phyloP scores from a whole-genome alignment of 306 rosid species.

The Spatholobus suberectus region DNA sequence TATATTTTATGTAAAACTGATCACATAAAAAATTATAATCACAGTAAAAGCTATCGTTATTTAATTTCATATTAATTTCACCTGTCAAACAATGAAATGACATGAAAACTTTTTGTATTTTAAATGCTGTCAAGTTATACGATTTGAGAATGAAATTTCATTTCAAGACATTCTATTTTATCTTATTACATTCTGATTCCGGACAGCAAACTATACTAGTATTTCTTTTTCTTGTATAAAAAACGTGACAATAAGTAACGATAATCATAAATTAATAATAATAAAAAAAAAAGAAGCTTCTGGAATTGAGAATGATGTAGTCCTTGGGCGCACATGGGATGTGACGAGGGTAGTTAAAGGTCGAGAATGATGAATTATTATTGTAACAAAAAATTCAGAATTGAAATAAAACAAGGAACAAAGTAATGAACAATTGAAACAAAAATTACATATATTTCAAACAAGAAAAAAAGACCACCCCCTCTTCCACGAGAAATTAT shows the following conservation, averaged over 20 bases:
- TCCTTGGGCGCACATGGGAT: constrained; percentile 10
- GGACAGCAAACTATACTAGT: too few relatives aligned
- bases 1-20: too few relatives aligned
- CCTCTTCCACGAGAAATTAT: too few relatives aligned
- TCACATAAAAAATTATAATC: too few relatives aligned
- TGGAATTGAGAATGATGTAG: neutral
- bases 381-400: neutral
- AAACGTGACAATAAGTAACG: neutral
- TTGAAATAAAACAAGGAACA: neutral
- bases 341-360: neutral
- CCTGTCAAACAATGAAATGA: neutral
- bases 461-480: too few relatives aligned
- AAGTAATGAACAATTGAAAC: neutral
- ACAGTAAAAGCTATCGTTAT: neutral
- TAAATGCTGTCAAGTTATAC: neutral
- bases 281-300: neutral
- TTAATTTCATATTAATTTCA: neutral
- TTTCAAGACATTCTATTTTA: neutral
- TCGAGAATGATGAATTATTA: neutral
- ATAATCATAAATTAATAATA: neutral
- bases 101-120: neutral
- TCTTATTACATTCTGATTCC: too few relatives aligned
- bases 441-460: neutral
- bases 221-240: too few relatives aligned
- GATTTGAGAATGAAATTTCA: neutral